Percentiles rank a stretch among this genome's conserved stretches.
phyloP scores from a whole-genome alignment of 2,329 filamentous ascomycete species.

The Fusarium haematococcum region DNA sequence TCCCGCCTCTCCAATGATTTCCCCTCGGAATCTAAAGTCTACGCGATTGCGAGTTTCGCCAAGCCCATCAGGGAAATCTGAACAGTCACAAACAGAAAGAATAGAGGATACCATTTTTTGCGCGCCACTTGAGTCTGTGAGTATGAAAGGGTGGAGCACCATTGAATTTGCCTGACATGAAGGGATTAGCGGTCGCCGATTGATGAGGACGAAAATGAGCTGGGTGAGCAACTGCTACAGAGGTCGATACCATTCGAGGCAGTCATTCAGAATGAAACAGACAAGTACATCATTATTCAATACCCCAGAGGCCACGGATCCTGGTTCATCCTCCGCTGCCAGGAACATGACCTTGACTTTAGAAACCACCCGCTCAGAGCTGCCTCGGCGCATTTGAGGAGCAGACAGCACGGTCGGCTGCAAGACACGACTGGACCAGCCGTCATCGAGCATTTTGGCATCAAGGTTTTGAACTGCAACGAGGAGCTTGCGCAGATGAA shows the following conservation, averaged over 20 bases:
- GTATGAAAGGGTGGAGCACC: no score
- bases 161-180: no score
- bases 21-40: no score
- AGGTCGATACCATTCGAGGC: neutral
- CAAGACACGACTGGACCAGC: neutral
- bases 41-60: no score
- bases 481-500: slow-evolving; percentile 1
- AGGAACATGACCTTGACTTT: neutral
- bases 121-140: no score
- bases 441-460: slow-evolving; percentile 3
- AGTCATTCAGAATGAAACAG: neutral
- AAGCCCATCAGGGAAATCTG: no score
- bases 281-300: slow-evolving; percentile 5
- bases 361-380: neutral
- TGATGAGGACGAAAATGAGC: no score
- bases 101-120: no score
- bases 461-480: slow-evolving; percentile 6
- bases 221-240: neutral
- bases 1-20: no score
- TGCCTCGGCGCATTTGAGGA: slow-evolving; percentile 2
- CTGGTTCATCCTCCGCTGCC: slow-evolving; percentile 9
- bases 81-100: no score
- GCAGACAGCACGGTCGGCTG: neutral
- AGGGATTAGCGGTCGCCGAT: no score
- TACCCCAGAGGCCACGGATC: slow-evolving; percentile 1